Evolutionary conservation across 2,329 filamentous ascomycete species (phyloP).

Genomic region (Hypoxylon sp.): DNA sequence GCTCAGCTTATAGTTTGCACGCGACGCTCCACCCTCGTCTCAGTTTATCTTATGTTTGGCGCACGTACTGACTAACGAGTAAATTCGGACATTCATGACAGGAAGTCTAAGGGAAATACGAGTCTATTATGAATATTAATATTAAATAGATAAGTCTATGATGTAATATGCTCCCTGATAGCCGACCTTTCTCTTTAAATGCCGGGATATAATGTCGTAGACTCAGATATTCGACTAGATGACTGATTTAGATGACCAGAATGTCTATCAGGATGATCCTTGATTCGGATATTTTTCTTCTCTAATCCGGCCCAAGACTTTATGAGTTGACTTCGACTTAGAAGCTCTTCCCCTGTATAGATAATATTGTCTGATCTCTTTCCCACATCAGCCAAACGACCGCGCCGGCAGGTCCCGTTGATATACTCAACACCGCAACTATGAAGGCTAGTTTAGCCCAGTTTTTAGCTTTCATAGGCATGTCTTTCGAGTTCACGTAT

Average conservation of each 20-base stretch:
- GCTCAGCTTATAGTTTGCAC: slow-evolving; percentile 5
- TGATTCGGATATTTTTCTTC: neutral
- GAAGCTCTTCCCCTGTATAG: slow-evolving; percentile 11
- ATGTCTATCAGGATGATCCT: neutral
- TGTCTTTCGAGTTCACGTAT: slow-evolving; percentile 38
- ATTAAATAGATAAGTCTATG: slow-evolving; percentile 7
- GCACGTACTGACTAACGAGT: neutral
- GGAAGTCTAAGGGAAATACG: neutral
- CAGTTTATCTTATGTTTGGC: neutral
- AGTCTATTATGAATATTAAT: slow-evolving; percentile 19
- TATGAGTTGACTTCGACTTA: neutral
- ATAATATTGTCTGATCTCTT: slow-evolving; percentile 36
- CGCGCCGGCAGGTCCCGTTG: slow-evolving; percentile 37
- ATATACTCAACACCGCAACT: slow-evolving; percentile 28
- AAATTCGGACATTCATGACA: neutral
- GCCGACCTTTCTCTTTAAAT: neutral
- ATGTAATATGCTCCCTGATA: neutral
- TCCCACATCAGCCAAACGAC: slow-evolving; percentile 44
- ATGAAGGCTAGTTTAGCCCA: slow-evolving; percentile 35
- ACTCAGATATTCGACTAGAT: slow-evolving; percentile 2
- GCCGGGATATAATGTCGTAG: neutral
- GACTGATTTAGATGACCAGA: neutral
- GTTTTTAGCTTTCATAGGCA: slow-evolving; percentile 16
- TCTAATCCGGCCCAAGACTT: neutral
- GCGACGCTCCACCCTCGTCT: neutral